phyloP scores from a whole-genome alignment of 305 asterid genomes.

The Rubia balearica region DNA sequence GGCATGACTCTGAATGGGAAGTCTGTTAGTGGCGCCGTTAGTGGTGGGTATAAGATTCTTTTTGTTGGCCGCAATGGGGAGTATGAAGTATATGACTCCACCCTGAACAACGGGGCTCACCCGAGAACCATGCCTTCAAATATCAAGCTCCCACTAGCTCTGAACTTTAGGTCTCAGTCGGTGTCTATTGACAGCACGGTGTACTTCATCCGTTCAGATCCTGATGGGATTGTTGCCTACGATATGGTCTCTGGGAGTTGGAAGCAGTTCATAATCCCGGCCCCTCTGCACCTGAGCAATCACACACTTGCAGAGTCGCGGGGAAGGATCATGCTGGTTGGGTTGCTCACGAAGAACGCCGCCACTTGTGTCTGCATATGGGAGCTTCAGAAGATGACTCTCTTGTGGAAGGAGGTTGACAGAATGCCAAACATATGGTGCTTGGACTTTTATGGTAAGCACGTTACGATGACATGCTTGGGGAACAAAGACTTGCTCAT shows the following conservation, averaged over 20 bases:
- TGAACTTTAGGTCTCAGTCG: conserved; percentile 86
- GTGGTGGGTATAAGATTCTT: conserved; percentile 67
- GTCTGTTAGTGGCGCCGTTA: conserved; percentile 34
- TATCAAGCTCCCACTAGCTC: conserved; percentile 67
- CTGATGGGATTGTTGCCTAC: conserved; percentile 72
- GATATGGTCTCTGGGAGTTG: conserved; percentile 56
- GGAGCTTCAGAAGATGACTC: conserved; percentile 99
- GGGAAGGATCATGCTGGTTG: conserved; percentile 88
- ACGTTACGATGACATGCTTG: conserved; percentile 89
- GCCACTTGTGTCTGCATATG: conserved; percentile 93
- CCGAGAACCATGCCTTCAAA: conserved; percentile 58
- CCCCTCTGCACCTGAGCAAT: conserved; percentile 61
- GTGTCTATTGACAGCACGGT: conserved; percentile 44
- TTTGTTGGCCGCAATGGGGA: conserved; percentile 95
- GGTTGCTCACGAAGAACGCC: conserved; percentile 85
- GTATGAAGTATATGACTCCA: conserved; percentile 66
- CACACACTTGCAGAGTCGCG: conserved; percentile 69
- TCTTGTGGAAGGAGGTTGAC: conserved; percentile 99
- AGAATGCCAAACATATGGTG: conserved; percentile 99
- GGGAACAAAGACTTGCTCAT: conserved; percentile 89
- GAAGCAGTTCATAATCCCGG: conserved; percentile 66
- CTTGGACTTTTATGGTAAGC: conserved; percentile 99
- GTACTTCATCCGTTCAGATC: conserved; percentile 82
- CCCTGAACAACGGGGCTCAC: conserved; percentile 50
- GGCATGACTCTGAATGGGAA: conserved; percentile 63